A percentile compares a stretch with the other conserved stretches of the same genome.
Evolutionary conservation across 345 rosid species (phyloP).

Genomic region (Lenwebbia sp.): DNA sequence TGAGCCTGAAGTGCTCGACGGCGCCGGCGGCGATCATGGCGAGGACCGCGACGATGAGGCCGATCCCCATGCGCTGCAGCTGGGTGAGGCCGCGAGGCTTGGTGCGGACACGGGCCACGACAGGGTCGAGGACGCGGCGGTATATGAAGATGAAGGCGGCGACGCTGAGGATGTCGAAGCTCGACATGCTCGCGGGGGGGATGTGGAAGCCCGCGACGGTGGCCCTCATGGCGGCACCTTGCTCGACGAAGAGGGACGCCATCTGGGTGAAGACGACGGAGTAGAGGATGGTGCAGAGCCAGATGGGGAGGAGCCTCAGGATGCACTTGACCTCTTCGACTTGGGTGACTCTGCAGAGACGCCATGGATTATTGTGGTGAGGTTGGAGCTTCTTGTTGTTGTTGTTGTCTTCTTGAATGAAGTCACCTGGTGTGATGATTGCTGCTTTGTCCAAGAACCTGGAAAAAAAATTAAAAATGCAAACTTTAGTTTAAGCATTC

Average conservation of each 20-base stretch:
- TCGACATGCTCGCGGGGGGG: constrained; percentile 96
- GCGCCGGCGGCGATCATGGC: constrained; percentile 80
- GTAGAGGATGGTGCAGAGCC: constrained; percentile 96
- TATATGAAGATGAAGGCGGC: constrained; percentile 68
- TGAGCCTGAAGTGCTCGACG: constrained; percentile 60
- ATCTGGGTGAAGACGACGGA: constrained; percentile 96
- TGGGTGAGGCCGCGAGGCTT: constrained; percentile 58
- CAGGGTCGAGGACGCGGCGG: constrained; percentile 58
- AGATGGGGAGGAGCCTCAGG: constrained; percentile 73
- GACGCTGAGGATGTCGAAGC: constrained; percentile 87
- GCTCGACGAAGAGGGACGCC: constrained; percentile 98
- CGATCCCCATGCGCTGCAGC: constrained; percentile 92
- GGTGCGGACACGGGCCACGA: constrained; percentile 32
- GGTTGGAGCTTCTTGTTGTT: not conserved
- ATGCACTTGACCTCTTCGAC: constrained; percentile 98
- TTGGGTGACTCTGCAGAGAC: constrained; percentile 72
- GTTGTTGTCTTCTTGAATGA: constrained; percentile 12
- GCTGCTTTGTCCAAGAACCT: constrained; percentile 96
- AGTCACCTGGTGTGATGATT: constrained; percentile 41
- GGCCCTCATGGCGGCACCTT: constrained; percentile 84
- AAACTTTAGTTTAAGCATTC: not conserved
- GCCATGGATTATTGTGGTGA: constrained; percentile 40
- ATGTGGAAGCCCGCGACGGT: constrained; percentile 41
- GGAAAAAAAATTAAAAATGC: not conserved
- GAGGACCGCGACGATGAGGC: constrained; percentile 59